These are phyloP conservation scores for Myxozyma neglecta DNA, from an alignment of 805 yeast genomes.

Conservation along the genomic window DNA sequence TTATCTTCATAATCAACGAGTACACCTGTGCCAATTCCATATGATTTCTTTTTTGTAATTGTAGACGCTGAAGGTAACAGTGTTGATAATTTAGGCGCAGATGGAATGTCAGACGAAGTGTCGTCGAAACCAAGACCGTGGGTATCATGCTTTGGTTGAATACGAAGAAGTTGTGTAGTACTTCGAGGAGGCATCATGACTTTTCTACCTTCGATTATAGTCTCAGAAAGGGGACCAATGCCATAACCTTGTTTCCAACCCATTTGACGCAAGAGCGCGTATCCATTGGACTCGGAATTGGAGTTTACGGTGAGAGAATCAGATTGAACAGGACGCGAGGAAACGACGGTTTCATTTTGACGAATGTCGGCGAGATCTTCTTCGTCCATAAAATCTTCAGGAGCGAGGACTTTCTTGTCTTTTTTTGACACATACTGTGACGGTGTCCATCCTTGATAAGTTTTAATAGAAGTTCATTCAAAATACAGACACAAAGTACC, in stretches of 20 bases:
- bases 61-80: constrained; percentile 5
- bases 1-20: constrained; percentile 33
- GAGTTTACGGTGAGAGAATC: not conserved
- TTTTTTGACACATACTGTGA: constrained; percentile 33
- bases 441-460: constrained; percentile 37
- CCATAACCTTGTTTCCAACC: constrained; percentile 87
- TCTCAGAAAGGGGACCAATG: constrained; percentile 67
- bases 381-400: constrained; percentile 42
- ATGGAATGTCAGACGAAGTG: constrained; percentile 2
- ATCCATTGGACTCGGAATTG: constrained; percentile 60
- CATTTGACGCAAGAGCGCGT: constrained; percentile 64
- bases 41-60: constrained; percentile 23
- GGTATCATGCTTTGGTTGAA: not conserved
- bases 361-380: constrained; percentile 37
- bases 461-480: not conserved
- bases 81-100: not conserved
- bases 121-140: constrained; percentile 33
- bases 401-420: constrained; percentile 18
- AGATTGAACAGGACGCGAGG: not conserved
- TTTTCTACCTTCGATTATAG: constrained; percentile 45
- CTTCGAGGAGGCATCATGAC: constrained; percentile 32
- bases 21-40: constrained; percentile 33
- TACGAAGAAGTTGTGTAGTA: not conserved
- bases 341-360: constrained; percentile 22
- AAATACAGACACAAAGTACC: constrained; percentile 25